A percentile compares a stretch with the other conserved stretches of the same genome.
phyloP scores from a whole-genome alignment of 148 eudicot genomes.

The Cornus suecica region DNA sequence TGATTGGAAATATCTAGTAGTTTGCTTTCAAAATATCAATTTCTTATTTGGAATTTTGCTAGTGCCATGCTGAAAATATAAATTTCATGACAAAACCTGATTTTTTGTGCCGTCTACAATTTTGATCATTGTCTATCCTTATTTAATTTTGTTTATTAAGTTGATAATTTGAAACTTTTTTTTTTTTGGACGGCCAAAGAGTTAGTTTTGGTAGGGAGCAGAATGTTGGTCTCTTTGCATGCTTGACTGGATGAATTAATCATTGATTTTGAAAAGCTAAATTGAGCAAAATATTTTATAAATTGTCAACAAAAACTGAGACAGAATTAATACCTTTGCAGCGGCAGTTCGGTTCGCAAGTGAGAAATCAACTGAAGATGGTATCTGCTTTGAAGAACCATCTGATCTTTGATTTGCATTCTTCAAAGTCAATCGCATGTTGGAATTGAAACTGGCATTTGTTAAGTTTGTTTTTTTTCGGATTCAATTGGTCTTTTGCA shows the following conservation, averaged over 20 bases:
- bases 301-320: neutral
- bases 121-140: neutral
- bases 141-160: too few relatives aligned
- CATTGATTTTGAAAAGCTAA: neutral
- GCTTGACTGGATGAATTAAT: too few relatives aligned
- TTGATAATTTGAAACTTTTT: too few relatives aligned
- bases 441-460: neutral
- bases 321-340: neutral
- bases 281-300: too few relatives aligned
- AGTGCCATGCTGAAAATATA: neutral
- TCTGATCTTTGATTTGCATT: too few relatives aligned
- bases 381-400: neutral
- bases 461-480: too few relatives aligned
- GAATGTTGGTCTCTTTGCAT: neutral
- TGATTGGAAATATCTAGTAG: neutral
- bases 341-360: conserved; percentile 3
- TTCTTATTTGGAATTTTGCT: neutral
- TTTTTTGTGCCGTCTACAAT: neutral
- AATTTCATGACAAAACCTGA: neutral
- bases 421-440: neutral
- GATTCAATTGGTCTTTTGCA: too few relatives aligned
- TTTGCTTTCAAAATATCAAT: neutral
- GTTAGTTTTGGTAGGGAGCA: too few relatives aligned
- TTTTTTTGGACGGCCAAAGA: neutral
- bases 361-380: conserved; percentile 12